These are phyloP conservation scores for Schrenkiella parvula DNA, from an alignment of 345 rosid genomes.

Conservation along the genomic window DNA sequence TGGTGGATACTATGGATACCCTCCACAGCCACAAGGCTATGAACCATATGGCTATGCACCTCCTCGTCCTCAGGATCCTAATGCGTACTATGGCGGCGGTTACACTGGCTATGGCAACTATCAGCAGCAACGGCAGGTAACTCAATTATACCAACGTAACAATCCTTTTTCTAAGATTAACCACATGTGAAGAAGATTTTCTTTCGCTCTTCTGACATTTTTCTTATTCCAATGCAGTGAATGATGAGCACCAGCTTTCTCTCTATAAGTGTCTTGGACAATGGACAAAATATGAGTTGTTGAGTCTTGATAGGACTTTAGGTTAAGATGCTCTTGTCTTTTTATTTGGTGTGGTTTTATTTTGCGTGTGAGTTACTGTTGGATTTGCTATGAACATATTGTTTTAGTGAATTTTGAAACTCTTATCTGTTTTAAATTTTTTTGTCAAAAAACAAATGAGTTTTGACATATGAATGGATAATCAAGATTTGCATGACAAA, in stretches of 20 bases:
- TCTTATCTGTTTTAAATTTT: not conserved
- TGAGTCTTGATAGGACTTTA: constrained; percentile 24
- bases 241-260: constrained; percentile 6
- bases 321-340: constrained; percentile 15
- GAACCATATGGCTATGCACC: constrained; percentile 81
- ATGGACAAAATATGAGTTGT: constrained; percentile 9
- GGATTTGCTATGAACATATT: not conserved
- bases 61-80: constrained; percentile 68
- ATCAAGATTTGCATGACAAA: not conserved
- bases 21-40: constrained; percentile 57
- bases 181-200: not conserved
- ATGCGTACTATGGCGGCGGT: constrained; percentile 83
- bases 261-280: constrained; percentile 18
- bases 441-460: not conserved
- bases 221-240: constrained; percentile 25
- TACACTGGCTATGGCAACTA: constrained; percentile 78
- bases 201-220: not conserved
- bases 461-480: too few relatives aligned
- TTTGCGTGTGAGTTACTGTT: not conserved
- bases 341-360: constrained; percentile 5
- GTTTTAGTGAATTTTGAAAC: not conserved
- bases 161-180: not conserved
- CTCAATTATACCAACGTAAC: not conserved
- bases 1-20: constrained; percentile 51
- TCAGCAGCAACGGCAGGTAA: constrained; percentile 44